Conservation (phyloP, 345 rosid genomes). For the Xanthoceras sorbifolium region DNA sequence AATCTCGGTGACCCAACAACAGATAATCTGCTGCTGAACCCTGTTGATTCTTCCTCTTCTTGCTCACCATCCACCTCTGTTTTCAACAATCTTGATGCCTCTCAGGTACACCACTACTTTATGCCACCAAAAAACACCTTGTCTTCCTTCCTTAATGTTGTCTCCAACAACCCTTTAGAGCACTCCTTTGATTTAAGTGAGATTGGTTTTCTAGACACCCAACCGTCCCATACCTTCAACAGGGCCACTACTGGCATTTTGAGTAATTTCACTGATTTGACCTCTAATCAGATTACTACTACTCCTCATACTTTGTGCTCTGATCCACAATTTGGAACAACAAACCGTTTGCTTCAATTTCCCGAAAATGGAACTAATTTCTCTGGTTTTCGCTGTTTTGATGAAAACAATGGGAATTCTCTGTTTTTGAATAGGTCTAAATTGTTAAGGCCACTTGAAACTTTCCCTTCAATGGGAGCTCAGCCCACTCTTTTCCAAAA, state of each 20-base stretch:
- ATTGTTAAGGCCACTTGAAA: constrained; percentile 49
- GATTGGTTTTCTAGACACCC: constrained; percentile 55
- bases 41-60: constrained; percentile 58
- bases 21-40: constrained; percentile 43
- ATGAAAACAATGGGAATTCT: constrained; percentile 40
- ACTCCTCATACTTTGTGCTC: constrained; percentile 31
- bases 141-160: constrained; percentile 46
- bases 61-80: constrained; percentile 61
- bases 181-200: constrained; percentile 55
- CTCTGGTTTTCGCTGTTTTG: constrained; percentile 43
- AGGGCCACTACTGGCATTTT: constrained; percentile 36
- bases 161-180: constrained; percentile 47
- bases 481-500: constrained; percentile 64
- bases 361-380: constrained; percentile 39
- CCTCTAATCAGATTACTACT: constrained; percentile 32
- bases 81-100: constrained; percentile 61
- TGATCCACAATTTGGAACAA: constrained; percentile 32
- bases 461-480: constrained; percentile 55
- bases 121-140: constrained; percentile 44
- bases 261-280: constrained; percentile 40
- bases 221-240: constrained; percentile 39
- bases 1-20: constrained; percentile 42
- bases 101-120: constrained; percentile 58
- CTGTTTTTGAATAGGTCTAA: constrained; percentile 52
- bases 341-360: constrained; percentile 33